A percentile compares a stretch with the other conserved stretches of the same genome.
These are phyloP conservation scores for Carex arenaria DNA, from an alignment of 202 grass and related monocot genomes.

Conservation along the genomic window DNA sequence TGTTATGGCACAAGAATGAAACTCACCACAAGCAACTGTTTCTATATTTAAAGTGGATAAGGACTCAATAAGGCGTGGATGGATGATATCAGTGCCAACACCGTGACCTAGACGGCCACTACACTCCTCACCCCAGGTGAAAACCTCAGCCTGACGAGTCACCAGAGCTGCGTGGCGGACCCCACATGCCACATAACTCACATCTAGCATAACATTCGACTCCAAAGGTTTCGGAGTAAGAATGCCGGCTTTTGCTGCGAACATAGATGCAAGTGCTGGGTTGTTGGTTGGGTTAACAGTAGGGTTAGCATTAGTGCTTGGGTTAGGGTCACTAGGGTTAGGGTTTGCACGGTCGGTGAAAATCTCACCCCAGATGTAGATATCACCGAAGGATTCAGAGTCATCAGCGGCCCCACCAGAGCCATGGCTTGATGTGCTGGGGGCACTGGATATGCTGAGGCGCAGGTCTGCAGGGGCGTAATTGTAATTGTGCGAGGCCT, in stretches of 20 bases:
- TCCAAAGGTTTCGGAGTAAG: slow-evolving; percentile 94
- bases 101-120: slow-evolving; percentile 83
- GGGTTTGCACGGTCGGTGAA: slow-evolving; percentile 48
- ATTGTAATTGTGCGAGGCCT: slow-evolving; percentile 27
- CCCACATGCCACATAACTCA: slow-evolving; percentile 76
- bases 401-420: slow-evolving; percentile 86
- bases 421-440: slow-evolving; percentile 88
- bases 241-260: slow-evolving; percentile 48
- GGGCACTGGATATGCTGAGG: slow-evolving; percentile 87
- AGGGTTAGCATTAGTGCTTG: slow-evolving; percentile 8
- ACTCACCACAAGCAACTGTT: slow-evolving; percentile 82
- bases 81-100: slow-evolving; percentile 54
- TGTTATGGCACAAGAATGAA: slow-evolving; percentile 92
- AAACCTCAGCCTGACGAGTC: slow-evolving; percentile 85
- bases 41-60: slow-evolving; percentile 68
- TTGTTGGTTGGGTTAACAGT: slow-evolving; percentile 31
- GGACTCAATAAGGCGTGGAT: slow-evolving; percentile 76
- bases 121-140: slow-evolving; percentile 96
- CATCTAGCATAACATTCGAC: slow-evolving; percentile 97
- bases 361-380: slow-evolving; percentile 96
- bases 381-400: slow-evolving; percentile 87
- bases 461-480: slow-evolving; percentile 67
- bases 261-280: slow-evolving; percentile 40
- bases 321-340: slow-evolving; percentile 40
- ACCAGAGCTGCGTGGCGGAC: slow-evolving; percentile 82